phyloP scores from a whole-genome alignment of 2,329 filamentous ascomycete species.

The Chaetomium strumarium region DNA sequence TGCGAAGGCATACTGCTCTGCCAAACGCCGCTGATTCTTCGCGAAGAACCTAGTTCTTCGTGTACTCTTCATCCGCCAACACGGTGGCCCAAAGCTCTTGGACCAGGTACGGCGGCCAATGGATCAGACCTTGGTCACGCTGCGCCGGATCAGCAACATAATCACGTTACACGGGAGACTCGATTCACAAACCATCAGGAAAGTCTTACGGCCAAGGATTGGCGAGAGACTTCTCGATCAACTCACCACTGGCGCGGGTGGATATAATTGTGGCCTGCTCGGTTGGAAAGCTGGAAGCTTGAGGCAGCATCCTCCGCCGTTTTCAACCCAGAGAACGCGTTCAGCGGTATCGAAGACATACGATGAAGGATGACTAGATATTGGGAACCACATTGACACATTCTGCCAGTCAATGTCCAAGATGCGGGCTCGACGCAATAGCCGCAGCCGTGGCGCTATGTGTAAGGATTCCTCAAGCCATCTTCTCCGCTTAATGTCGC shows the following conservation, averaged over 20 bases:
- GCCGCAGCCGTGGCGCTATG: no score
- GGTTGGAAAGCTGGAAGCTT: conserved; percentile 12
- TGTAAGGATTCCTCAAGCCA: no score
- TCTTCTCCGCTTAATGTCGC: no score
- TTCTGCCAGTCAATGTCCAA: no score
- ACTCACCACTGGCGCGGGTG: conserved; percentile 19
- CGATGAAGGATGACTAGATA: no score
- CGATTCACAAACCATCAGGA: conserved; percentile 18
- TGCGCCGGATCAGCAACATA: no score
- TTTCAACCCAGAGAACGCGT: neutral
- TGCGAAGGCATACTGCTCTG: conserved; percentile 11
- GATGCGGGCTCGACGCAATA: no score
- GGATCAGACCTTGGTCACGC: conserved; percentile 5
- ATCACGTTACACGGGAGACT: neutral
- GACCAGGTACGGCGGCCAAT: conserved; percentile 16
- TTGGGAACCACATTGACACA: no score
- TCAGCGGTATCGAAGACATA: no score
- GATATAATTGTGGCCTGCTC: conserved; percentile 18
- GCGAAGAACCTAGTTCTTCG: conserved; percentile 9
- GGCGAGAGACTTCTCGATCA: conserved; percentile 20
- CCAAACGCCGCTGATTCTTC: conserved; percentile 12
- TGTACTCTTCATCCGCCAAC: conserved; percentile 13
- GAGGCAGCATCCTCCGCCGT: neutral
- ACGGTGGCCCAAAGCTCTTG: conserved; percentile 18
- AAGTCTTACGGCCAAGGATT: conserved; percentile 21